These are phyloP conservation scores for Pneumocystis oryctolagi DNA, from an alignment of 1,139 yeast species.

Conservation along the genomic window DNA sequence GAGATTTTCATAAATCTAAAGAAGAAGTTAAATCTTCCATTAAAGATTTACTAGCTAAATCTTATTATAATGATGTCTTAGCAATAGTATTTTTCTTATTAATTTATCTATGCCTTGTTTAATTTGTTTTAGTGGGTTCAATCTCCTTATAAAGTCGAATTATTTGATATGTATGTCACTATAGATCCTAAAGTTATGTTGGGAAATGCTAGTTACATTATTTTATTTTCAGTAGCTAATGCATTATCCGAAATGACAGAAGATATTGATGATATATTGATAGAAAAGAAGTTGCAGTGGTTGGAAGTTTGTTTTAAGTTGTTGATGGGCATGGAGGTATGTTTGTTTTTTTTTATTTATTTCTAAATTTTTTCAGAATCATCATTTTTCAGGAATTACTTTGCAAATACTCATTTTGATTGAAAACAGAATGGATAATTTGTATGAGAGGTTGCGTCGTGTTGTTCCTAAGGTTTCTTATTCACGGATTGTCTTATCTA, in stretches of 20 bases:
- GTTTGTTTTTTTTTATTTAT: not conserved
- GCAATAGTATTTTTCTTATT: not conserved
- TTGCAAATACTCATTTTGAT: not conserved
- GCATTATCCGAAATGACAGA: not conserved
- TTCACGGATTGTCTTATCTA: not conserved
- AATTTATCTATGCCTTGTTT: not conserved
- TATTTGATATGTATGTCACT: not conserved
- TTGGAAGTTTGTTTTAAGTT: not conserved
- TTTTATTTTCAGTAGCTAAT: not conserved
- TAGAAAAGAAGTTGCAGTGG: not conserved
- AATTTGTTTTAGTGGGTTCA: not conserved
- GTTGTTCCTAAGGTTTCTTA: not conserved
- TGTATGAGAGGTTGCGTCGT: not conserved
- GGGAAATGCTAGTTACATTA: not conserved
- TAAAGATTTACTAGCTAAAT: not conserved
- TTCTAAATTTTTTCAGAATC: not conserved
- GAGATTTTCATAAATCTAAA: not conserved
- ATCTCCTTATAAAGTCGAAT: not conserved
- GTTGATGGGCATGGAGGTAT: not conserved
- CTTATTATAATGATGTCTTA: not conserved
- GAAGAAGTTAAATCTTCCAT: not conserved
- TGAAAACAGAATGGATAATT: not conserved
- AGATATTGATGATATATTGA: not conserved
- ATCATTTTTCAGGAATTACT: not conserved
- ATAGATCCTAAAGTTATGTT: not conserved